Conservation (phyloP, 495 filamentous ascomycete genomes). For the Xylaria acuta region DNA sequence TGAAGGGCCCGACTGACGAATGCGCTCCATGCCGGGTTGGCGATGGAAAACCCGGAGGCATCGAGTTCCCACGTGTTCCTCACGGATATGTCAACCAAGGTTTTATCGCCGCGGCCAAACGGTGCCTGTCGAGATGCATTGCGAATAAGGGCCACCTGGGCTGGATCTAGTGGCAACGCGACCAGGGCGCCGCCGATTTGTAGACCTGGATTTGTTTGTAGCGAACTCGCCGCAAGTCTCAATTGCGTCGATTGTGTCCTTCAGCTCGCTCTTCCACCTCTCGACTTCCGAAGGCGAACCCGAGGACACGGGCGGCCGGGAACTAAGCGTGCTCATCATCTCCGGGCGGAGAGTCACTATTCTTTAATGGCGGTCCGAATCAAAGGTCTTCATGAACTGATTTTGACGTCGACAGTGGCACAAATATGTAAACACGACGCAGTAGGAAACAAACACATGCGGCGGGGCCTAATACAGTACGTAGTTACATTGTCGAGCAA, state of each 20-base stretch:
- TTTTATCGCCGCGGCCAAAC: constrained; percentile 51
- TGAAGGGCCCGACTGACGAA: not conserved
- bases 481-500: not conserved
- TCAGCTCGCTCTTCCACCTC: not conserved
- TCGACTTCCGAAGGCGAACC: not conserved
- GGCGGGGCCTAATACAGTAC: too few species aligned
- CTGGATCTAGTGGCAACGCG: constrained; percentile 45
- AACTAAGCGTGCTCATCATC: not conserved
- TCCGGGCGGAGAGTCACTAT: not conserved
- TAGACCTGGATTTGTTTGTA: constrained; percentile 43
- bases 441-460: not conserved
- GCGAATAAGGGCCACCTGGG: constrained; percentile 35
- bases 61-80: constrained; percentile 57
- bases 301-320: not conserved
- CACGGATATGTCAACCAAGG: constrained; percentile 49
- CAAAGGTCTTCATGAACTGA: not conserved
- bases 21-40: constrained; percentile 47
- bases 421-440: not conserved
- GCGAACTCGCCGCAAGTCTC: constrained; percentile 13
- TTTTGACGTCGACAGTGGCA: not conserved
- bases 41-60: constrained; percentile 43
- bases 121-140: constrained; percentile 45
- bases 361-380: not conserved
- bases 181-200: constrained; percentile 43
- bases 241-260: not conserved